Conservation (phyloP, 1,139 yeast species). For the Geotrichum carabidarum region DNA sequence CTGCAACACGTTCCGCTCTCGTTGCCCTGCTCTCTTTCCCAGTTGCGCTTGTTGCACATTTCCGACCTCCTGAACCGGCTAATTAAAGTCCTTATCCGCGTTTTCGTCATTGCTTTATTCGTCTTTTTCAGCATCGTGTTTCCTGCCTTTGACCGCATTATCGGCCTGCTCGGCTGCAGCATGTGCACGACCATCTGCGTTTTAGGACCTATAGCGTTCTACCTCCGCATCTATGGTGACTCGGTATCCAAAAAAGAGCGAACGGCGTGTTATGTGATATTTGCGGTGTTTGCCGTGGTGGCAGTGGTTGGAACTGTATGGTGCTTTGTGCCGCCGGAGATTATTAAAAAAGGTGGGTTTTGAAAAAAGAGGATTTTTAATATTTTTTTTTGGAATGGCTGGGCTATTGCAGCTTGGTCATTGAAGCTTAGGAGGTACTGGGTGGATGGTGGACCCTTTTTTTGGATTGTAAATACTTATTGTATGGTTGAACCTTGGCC, state of each 20-base stretch:
- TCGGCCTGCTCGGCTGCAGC: conserved; percentile 78
- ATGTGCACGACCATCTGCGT: conserved; percentile 77
- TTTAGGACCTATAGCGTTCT: conserved; percentile 69
- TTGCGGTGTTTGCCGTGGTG: conserved; percentile 33
- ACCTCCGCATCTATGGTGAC: conserved; percentile 51
- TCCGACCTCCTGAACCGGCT: conserved; percentile 10
- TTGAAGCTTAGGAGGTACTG: too few species aligned
- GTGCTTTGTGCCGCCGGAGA: conserved; percentile 20
- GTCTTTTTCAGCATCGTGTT: conserved; percentile 54
- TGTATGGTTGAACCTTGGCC: too few species aligned
- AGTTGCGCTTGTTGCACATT: conserved; percentile 5
- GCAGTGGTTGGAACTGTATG: conserved; percentile 36
- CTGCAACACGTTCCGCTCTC: conserved; percentile 32
- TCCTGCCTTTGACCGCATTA: conserved; percentile 74
- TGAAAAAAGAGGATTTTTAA: too few species aligned
- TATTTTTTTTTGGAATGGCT: too few species aligned
- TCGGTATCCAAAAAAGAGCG: conserved; percentile 43
- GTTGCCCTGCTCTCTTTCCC: not conserved
- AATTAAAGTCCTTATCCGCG: conserved; percentile 31
- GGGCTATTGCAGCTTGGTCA: too few species aligned
- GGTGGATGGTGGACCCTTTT: too few species aligned
- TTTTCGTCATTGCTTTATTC: conserved; percentile 42
- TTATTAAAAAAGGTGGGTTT: conserved; percentile 4
- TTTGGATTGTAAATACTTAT: too few species aligned
- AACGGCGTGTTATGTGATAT: conserved; percentile 44